Evolutionary conservation across 352 stramenopile species (phyloP).

Genomic region (Achlya hypogyna): DNA sequence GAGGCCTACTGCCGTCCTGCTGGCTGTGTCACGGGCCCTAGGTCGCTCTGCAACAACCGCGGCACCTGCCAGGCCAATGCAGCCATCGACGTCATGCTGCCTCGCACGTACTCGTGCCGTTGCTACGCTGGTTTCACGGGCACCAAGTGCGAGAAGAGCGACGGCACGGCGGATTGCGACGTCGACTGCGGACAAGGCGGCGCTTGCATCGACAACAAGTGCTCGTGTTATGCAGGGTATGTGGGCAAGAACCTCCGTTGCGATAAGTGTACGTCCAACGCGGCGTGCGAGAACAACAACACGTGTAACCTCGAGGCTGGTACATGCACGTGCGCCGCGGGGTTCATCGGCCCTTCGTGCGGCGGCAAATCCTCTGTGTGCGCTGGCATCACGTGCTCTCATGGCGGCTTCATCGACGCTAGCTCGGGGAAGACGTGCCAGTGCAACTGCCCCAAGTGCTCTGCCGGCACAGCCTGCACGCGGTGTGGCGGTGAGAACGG

Average conservation of each 20-base stretch:
- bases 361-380: conserved; percentile 25
- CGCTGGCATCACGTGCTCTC: conserved; percentile 10
- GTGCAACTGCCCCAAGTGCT: conserved; percentile 12
- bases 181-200: conserved; percentile 42
- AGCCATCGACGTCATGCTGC: neutral
- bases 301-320: conserved; percentile 39
- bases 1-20: conserved; percentile 13
- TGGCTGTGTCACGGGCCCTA: conserved; percentile 15
- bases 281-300: conserved; percentile 45
- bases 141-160: conserved; percentile 42
- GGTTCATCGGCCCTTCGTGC: conserved; percentile 36
- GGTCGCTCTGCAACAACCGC: conserved; percentile 38
- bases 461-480: neutral
- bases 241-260: conserved; percentile 42
- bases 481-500: neutral
- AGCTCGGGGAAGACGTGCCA: neutral
- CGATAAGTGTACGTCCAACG: conserved; percentile 41
- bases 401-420: neutral
- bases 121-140: conserved; percentile 40
- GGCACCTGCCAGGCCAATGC: conserved; percentile 41
- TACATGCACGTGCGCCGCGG: conserved; percentile 29
- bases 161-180: conserved; percentile 30
- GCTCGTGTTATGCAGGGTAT: conserved; percentile 37
- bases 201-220: conserved; percentile 34
- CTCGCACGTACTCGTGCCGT: conserved; percentile 39